Conservation (phyloP, 1,284 basidiomycete genomes). For the Wallemia ichthyophaga region DNA sequence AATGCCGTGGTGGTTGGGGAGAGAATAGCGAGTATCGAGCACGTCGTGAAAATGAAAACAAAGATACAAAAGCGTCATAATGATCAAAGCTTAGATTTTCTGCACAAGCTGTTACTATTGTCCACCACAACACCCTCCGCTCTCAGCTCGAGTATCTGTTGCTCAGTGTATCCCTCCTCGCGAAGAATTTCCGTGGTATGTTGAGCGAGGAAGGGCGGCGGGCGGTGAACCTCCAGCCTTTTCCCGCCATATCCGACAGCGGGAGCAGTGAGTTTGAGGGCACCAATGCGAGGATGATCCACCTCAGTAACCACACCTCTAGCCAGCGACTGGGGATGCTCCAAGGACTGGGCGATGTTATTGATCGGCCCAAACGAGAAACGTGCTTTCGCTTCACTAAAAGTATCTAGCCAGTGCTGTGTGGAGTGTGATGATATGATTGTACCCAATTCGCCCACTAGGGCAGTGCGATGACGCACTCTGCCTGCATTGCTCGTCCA, state of each 20-base stretch:
- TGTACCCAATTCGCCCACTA: slow-evolving; percentile 40
- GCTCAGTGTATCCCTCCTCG: slow-evolving; percentile 1
- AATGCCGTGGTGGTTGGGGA: no score
- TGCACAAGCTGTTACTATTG: not conserved
- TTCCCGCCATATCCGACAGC: slow-evolving; percentile 62
- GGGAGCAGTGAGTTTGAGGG: slow-evolving; percentile 55
- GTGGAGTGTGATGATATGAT: slow-evolving; percentile 28
- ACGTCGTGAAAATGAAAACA: no score
- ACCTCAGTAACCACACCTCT: slow-evolving; percentile 30
- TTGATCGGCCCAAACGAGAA: slow-evolving; percentile 61
- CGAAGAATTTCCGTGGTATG: slow-evolving; percentile 16
- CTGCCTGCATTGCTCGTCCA: slow-evolving; percentile 44
- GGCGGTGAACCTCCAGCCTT: slow-evolving; percentile 37
- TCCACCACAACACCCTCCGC: not conserved
- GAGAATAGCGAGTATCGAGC: no score
- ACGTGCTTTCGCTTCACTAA: not conserved
- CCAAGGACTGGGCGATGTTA: slow-evolving; percentile 63
- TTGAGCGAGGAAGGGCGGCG: slow-evolving; percentile 29
- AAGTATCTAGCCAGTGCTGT: slow-evolving; percentile 34
- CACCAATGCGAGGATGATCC: slow-evolving; percentile 47
- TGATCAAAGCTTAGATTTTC: no score
- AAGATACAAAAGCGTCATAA: no score
- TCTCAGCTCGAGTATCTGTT: not conserved
- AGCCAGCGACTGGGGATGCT: slow-evolving; percentile 56
- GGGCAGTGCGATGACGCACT: slow-evolving; percentile 39